Evolutionary conservation across 139 green algal genomes (phyloP).

Genomic region (Zygnema circumcarinatum): DNA sequence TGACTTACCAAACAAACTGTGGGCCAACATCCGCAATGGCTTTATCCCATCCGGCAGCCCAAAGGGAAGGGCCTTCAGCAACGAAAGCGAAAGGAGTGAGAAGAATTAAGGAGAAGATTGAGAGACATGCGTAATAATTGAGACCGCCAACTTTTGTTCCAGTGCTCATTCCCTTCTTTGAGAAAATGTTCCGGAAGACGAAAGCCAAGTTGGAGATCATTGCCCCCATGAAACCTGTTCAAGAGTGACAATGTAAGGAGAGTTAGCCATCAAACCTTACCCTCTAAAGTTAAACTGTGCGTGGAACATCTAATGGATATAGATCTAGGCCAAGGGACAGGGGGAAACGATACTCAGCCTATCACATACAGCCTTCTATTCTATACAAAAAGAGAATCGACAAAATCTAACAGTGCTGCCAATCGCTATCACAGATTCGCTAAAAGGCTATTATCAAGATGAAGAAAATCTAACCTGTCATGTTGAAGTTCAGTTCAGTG

Average conservation of each 20-base stretch:
- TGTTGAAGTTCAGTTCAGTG: slow-evolving; percentile 89
- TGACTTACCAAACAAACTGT: slow-evolving; percentile 44
- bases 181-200: slow-evolving; percentile 64
- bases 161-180: slow-evolving; percentile 61
- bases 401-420: too few species aligned
- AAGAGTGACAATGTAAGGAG: slow-evolving; percentile 21
- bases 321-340: too few species aligned
- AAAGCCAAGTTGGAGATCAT: slow-evolving; percentile 66
- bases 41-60: slow-evolving; percentile 55
- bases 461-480: slow-evolving; percentile 48
- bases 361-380: too few species aligned
- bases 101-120: slow-evolving; percentile 60
- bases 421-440: too few species aligned
- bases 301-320: too few species aligned
- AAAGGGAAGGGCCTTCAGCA: slow-evolving; percentile 46
- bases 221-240: slow-evolving; percentile 58
- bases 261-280: too few species aligned
- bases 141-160: slow-evolving; percentile 58
- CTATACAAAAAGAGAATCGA: too few species aligned
- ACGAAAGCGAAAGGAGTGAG: slow-evolving; percentile 63
- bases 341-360: too few species aligned
- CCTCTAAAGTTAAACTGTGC: too few species aligned
- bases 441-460: too few species aligned
- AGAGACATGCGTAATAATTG: slow-evolving; percentile 64
- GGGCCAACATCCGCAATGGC: slow-evolving; percentile 45